Evolutionary conservation across 108 stramenopile genomes (phyloP).

Genomic region (Cyclotella sp.): DNA sequence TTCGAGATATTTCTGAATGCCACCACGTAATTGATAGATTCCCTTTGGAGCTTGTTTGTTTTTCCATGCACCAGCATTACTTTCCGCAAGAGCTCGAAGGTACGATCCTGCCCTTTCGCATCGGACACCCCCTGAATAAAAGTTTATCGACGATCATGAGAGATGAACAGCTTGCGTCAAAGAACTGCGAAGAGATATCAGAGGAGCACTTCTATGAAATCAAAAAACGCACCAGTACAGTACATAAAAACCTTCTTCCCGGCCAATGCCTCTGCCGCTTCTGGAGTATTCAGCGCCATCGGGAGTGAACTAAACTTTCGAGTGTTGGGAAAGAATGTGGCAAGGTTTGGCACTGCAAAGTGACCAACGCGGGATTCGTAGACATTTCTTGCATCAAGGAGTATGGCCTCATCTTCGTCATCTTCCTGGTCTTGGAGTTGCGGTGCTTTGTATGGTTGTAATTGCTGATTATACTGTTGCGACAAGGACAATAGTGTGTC

Average conservation of each 20-base stretch:
- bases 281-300: constrained; percentile 56
- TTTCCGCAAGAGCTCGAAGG: constrained; percentile 63
- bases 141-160: constrained; percentile 1
- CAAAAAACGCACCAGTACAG: constrained; percentile 39
- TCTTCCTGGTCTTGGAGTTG: constrained; percentile 6
- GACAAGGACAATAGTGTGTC: constrained; percentile 41
- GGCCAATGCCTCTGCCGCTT: constrained; percentile 49
- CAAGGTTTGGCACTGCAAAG: constrained; percentile 67
- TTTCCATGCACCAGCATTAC: constrained; percentile 50
- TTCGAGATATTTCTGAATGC: constrained; percentile 82
- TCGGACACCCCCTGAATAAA: constrained; percentile 84
- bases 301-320: constrained; percentile 87
- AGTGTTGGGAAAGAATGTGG: constrained; percentile 72
- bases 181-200: neutral
- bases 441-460: too few species aligned
- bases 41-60: constrained; percentile 46
- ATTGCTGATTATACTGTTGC: neutral
- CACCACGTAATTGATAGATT: constrained; percentile 80
- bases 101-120: constrained; percentile 81
- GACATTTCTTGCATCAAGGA: constrained; percentile 82
- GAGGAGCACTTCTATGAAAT: neutral
- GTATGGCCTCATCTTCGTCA: constrained; percentile 41
- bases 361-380: constrained; percentile 81
- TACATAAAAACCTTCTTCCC: constrained; percentile 76
- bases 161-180: neutral